Percentiles rank a stretch among this genome's conserved stretches.
phyloP scores from a whole-genome alignment of 148 eudicot genomes.

The Rheum nobile region DNA sequence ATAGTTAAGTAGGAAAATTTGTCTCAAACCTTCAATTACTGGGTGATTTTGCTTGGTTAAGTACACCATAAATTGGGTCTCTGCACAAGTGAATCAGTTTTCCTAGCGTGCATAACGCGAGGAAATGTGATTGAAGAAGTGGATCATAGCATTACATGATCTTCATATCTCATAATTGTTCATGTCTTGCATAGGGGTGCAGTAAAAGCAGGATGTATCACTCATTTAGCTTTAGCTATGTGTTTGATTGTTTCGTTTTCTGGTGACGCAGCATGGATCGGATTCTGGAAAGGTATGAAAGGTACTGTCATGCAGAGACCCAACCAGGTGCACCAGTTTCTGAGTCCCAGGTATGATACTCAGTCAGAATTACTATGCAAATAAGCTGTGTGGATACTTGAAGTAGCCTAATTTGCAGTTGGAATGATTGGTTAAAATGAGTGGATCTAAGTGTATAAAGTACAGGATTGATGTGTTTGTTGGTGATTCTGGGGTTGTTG shows the following conservation, averaged over 20 bases:
- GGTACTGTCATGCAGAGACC: conserved; percentile 47
- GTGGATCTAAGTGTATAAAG: no score
- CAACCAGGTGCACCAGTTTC: conserved; percentile 23
- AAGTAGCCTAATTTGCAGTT: neutral
- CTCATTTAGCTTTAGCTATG: neutral
- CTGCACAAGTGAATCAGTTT: neutral
- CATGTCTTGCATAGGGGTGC: neutral
- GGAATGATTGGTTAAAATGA: neutral
- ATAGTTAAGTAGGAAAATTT: neutral
- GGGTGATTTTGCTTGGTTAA: neutral
- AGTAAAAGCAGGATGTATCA: neutral
- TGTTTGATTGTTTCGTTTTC: neutral
- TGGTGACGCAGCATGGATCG: conserved; percentile 45
- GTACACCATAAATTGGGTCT: neutral
- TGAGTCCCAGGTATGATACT: conserved; percentile 27
- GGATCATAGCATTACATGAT: no score
- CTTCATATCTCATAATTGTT: neutral
- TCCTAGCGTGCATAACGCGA: no score
- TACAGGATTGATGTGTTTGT: neutral
- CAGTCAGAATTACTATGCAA: no score
- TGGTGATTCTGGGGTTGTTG: neutral
- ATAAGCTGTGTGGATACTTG: neutral
- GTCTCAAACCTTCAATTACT: neutral
- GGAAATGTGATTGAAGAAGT: no score
- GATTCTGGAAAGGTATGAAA: conserved; percentile 76